phyloP scores from a whole-genome alignment of 208 protist species.

The Leishmania mexicana region DNA sequence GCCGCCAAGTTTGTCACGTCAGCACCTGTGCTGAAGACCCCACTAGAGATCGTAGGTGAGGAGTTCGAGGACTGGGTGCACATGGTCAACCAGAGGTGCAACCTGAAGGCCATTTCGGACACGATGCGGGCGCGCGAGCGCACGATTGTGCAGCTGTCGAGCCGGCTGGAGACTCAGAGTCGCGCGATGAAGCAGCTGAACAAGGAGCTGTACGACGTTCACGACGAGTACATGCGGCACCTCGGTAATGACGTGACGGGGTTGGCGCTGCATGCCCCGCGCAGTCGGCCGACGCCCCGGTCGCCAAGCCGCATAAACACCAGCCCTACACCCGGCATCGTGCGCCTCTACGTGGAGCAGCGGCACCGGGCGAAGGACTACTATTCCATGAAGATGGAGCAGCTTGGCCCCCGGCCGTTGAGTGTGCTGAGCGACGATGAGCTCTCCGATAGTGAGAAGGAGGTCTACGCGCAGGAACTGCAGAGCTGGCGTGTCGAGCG shows the following conservation, averaged over 20 bases:
- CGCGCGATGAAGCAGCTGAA: constrained; percentile 18
- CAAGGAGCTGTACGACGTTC: constrained; percentile 36
- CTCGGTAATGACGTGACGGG: constrained; percentile 34
- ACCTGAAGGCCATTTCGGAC: constrained; percentile 30
- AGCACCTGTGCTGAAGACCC: constrained; percentile 16
- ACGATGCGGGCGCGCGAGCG: constrained; percentile 44
- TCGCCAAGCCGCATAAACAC: neutral
- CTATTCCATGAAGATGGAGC: constrained; percentile 24
- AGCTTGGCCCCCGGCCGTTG: constrained; percentile 2
- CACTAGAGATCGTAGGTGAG: constrained; percentile 25
- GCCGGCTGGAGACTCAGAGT: constrained; percentile 5
- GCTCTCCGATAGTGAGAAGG: constrained; percentile 30
- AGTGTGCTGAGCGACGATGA: constrained; percentile 54
- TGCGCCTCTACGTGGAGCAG: constrained; percentile 30
- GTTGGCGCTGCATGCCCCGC: constrained; percentile 12
- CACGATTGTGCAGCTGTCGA: constrained; percentile 1
- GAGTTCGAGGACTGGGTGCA: constrained; percentile 41
- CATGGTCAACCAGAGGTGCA: constrained; percentile 31
- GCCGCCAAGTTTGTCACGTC: constrained; percentile 22
- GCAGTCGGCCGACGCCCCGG: neutral
- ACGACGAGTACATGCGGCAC: constrained; percentile 26
- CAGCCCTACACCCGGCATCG: neutral
- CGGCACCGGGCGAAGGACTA: constrained; percentile 32
- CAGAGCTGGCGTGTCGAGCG: constrained; percentile 62
- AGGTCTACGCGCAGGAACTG: constrained; percentile 30